phyloP scores from a whole-genome alignment of 2,329 filamentous ascomycete species.

The Pyrenophora teres region DNA sequence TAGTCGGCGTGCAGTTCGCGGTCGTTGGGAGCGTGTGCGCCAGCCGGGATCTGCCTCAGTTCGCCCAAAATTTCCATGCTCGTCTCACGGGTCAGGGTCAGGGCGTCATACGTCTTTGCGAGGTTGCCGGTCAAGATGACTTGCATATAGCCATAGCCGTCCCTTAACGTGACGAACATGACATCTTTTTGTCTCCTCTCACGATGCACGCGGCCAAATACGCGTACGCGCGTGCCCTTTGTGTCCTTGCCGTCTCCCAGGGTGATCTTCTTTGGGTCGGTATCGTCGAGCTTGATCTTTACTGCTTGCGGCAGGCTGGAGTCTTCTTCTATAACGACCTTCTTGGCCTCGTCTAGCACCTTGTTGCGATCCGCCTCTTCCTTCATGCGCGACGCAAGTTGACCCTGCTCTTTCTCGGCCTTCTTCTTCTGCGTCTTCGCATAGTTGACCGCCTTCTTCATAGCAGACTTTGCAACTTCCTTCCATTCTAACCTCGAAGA shows the following conservation, averaged over 20 bases:
- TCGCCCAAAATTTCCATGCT: slow-evolving; percentile 83
- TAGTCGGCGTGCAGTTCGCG: slow-evolving; percentile 91
- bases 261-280: slow-evolving; percentile 61
- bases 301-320: slow-evolving; percentile 71
- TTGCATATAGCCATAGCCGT: slow-evolving; percentile 85
- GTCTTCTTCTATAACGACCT: slow-evolving; percentile 73
- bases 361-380: slow-evolving; percentile 71
- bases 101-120: slow-evolving; percentile 87
- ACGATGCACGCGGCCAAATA: slow-evolving; percentile 82
- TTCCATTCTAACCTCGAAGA: slow-evolving; percentile 73
- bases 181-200: slow-evolving; percentile 81
- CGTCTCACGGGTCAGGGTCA: slow-evolving; percentile 85
- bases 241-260: slow-evolving; percentile 57
- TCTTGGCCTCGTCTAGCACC: slow-evolving; percentile 81
- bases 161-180: slow-evolving; percentile 82
- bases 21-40: slow-evolving; percentile 77
- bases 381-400: slow-evolving; percentile 72
- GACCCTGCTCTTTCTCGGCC: slow-evolving; percentile 74
- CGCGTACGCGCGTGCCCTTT: slow-evolving; percentile 75
- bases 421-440: slow-evolving; percentile 83
- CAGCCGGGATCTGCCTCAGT: slow-evolving; percentile 78
- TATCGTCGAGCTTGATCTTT: slow-evolving; percentile 76
- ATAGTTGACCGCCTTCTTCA: slow-evolving; percentile 81
- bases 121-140: slow-evolving; percentile 81
- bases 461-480: slow-evolving; percentile 77